phyloP scores from a whole-genome alignment of 495 filamentous ascomycete genomes.

The Articulospora tetracladia region DNA sequence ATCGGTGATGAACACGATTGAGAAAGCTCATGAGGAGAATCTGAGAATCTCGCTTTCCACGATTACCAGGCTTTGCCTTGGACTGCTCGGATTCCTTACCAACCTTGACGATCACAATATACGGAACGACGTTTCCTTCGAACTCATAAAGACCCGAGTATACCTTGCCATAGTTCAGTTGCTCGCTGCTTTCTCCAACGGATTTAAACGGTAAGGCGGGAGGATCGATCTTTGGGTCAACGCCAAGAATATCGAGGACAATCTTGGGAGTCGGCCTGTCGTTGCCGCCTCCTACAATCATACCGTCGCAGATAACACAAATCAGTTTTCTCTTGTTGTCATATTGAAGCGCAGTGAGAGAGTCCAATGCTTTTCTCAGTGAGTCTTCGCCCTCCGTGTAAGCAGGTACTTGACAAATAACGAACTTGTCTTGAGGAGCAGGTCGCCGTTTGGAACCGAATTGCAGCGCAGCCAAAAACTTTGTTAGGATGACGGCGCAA shows the following conservation, averaged over 20 bases:
- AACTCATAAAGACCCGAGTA: constrained; percentile 98
- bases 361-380: constrained; percentile 87
- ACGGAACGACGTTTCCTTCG: constrained; percentile 96
- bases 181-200: constrained; percentile 83
- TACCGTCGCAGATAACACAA: constrained; percentile 89
- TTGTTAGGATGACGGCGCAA: constrained; percentile 73
- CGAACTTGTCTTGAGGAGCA: constrained; percentile 92
- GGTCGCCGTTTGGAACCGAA: constrained; percentile 90
- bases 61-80: constrained; percentile 93
- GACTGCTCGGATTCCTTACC: constrained; percentile 93
- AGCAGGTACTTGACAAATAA: constrained; percentile 95
- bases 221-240: constrained; percentile 94
- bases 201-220: constrained; percentile 90
- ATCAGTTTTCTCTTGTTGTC: constrained; percentile 97
- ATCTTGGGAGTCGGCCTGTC: constrained; percentile 97
- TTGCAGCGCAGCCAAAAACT: constrained; percentile 93
- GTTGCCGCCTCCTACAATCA: constrained; percentile 95
- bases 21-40: constrained; percentile 83
- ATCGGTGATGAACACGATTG: constrained; percentile 92
- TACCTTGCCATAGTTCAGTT: constrained; percentile 97
- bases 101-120: constrained; percentile 92
- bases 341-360: constrained; percentile 88
- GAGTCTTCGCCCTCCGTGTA: constrained; percentile 98
- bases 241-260: constrained; percentile 92
- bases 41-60: constrained; percentile 97